phyloP scores from a whole-genome alignment of 1,284 basidiomycete species.

The Cutaneotrichosporon daszewskae region DNA sequence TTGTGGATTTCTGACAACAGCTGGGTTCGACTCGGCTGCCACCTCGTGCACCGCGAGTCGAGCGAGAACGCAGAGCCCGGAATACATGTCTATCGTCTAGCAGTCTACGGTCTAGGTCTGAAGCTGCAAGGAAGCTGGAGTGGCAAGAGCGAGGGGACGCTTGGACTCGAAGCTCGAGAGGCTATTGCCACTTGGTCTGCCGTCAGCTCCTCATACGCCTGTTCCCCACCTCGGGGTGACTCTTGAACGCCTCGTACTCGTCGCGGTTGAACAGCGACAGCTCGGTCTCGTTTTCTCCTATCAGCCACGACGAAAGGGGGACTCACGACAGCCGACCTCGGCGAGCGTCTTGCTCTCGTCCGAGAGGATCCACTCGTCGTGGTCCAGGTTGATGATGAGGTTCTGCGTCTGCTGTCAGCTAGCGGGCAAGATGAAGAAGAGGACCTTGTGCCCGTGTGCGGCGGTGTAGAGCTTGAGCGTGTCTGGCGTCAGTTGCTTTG shows the following conservation, averaged over 20 bases:
- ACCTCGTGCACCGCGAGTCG: too few species aligned
- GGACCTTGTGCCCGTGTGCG: conserved; percentile 87
- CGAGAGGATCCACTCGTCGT: conserved; percentile 83
- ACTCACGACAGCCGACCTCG: conserved; percentile 67
- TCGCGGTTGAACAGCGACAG: conserved; percentile 78
- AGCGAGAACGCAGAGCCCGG: too few species aligned
- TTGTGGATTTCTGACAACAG: too few species aligned
- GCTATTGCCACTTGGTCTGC: conserved; percentile 11
- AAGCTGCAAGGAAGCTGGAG: too few species aligned
- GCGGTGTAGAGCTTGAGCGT: conserved; percentile 90
- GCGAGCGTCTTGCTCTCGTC: conserved; percentile 62
- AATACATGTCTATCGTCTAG: too few species aligned
- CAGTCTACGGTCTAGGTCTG: too few species aligned
- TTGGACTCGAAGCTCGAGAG: too few species aligned
- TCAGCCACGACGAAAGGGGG: conserved; percentile 3
- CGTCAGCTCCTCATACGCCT: conserved; percentile 9
- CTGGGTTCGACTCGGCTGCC: too few species aligned
- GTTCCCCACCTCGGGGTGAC: conserved; percentile 71
- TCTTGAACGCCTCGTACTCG: conserved; percentile 71
- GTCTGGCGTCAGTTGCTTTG: conserved; percentile 57
- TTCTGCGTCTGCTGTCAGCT: conserved; percentile 12
- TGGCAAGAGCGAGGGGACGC: too few species aligned
- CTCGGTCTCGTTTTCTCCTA: conserved; percentile 86
- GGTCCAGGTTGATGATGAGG: conserved; percentile 67
- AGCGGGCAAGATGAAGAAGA: too few species aligned